Conservation (phyloP, 495 filamentous ascomycete species). For the Aspergillus coremiiformis region DNA sequence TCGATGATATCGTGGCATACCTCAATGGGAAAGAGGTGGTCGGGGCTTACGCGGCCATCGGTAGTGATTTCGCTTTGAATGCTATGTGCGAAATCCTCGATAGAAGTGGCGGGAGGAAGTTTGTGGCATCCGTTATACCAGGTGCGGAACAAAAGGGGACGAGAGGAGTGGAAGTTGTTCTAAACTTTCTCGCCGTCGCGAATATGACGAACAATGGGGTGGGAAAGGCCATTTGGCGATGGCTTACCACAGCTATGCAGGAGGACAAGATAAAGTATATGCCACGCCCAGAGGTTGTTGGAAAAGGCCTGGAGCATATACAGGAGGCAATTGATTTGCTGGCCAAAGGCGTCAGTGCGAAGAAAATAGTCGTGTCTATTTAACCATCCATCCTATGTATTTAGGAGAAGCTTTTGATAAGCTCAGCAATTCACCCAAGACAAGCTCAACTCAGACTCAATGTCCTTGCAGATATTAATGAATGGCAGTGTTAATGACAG, state of each 20-base stretch:
- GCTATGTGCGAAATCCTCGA: conserved; percentile 9
- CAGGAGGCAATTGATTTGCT: conserved; percentile 28
- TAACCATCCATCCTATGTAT: background rate
- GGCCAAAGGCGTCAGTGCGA: conserved; percentile 28
- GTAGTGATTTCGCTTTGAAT: conserved; percentile 1
- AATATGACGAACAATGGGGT: conserved; percentile 20
- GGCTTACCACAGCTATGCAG: conserved; percentile 27
- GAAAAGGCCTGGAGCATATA: conserved; percentile 28
- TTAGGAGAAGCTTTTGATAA: no score
- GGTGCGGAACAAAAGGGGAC: background rate
- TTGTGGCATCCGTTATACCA: conserved; percentile 7
- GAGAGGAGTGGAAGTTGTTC: conserved; percentile 9
- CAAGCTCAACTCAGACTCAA: no score
- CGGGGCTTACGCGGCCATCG: conserved; percentile 18
- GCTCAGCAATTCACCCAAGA: no score
- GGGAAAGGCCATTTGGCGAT: conserved; percentile 24
- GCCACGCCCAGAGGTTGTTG: conserved; percentile 27
- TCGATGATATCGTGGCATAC: conserved; percentile 16
- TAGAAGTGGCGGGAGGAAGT: conserved; percentile 2
- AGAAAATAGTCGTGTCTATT: conserved; percentile 21
- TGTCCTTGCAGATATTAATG: no score
- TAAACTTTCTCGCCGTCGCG: conserved; percentile 14
- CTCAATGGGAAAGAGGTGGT: conserved; percentile 16
- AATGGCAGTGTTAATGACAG: no score
- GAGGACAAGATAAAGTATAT: conserved; percentile 11